Evolutionary conservation across 805 yeast species (phyloP).

Genomic region (Kodamaea lidongshanica): DNA sequence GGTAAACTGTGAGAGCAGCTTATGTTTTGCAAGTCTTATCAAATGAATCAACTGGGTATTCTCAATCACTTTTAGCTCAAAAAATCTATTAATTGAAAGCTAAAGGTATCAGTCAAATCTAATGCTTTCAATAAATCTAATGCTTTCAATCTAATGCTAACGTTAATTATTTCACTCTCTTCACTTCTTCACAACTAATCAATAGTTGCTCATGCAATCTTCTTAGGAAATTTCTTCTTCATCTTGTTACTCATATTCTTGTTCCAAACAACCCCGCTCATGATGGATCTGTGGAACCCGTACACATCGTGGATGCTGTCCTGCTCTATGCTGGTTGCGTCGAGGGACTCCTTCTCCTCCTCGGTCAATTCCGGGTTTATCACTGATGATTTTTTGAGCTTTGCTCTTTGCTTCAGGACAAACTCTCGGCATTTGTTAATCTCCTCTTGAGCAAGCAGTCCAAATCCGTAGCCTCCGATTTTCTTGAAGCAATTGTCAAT

Average conservation of each 20-base stretch:
- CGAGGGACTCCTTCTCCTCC: constrained; percentile 31
- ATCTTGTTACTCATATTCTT: constrained; percentile 51
- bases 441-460: constrained; percentile 76
- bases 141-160: too few relatives aligned
- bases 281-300: constrained; percentile 37
- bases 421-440: constrained; percentile 70
- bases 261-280: constrained; percentile 61
- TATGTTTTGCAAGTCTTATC: too few relatives aligned
- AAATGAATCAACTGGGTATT: too few relatives aligned
- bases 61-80: too few relatives aligned
- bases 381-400: constrained; percentile 25
- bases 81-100: too few relatives aligned
- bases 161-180: too few relatives aligned
- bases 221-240: constrained; percentile 26
- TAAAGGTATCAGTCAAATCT: too few relatives aligned
- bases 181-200: too few relatives aligned
- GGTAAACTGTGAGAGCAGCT: too few relatives aligned
- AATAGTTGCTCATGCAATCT: too few relatives aligned
- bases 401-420: constrained; percentile 58
- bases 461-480: constrained; percentile 57
- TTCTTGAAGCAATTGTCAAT: constrained; percentile 73
- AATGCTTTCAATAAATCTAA: too few relatives aligned
- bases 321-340: constrained; percentile 10
- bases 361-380: constrained; percentile 33
- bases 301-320: constrained; percentile 39